phyloP scores from a whole-genome alignment of 306 rosid species.

The Quercus cerris region DNA sequence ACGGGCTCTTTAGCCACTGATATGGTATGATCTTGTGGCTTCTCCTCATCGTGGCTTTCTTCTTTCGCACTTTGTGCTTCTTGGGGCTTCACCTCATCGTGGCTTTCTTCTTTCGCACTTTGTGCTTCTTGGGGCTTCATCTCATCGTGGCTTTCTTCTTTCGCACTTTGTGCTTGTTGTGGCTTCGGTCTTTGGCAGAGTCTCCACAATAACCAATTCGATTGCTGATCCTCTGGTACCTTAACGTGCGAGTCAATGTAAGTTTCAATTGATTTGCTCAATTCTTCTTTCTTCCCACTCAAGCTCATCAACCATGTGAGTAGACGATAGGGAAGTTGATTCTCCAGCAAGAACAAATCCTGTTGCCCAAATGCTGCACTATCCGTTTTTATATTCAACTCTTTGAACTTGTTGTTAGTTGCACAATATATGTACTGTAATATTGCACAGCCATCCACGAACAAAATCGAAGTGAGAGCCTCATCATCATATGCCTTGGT shows the following conservation, averaged over 20 bases:
- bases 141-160: too few species aligned
- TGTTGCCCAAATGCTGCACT: neutral
- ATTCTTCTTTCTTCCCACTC: rapidly evolving
- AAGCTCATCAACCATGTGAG: neutral
- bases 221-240: too few species aligned
- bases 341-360: conserved; percentile 33
- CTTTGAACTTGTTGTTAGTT: rapidly evolving
- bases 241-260: neutral
- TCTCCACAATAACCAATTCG: too few species aligned
- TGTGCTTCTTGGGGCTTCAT: too few species aligned
- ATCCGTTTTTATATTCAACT: neutral
- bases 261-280: rapidly evolving
- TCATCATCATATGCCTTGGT: neutral
- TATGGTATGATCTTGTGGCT: too few species aligned
- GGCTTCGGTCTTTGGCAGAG: too few species aligned
- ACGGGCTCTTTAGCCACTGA: neutral
- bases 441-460: conserved; percentile 22
- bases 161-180: too few species aligned
- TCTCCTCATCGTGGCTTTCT: too few species aligned
- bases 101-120: too few species aligned
- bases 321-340: conserved; percentile 20
- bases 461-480: conserved; percentile 8
- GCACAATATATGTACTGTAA: neutral
- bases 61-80: too few species aligned
- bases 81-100: too few species aligned